phyloP scores from a whole-genome alignment of 139 green algal genomes.

The Ettlia oleoabundans region DNA sequence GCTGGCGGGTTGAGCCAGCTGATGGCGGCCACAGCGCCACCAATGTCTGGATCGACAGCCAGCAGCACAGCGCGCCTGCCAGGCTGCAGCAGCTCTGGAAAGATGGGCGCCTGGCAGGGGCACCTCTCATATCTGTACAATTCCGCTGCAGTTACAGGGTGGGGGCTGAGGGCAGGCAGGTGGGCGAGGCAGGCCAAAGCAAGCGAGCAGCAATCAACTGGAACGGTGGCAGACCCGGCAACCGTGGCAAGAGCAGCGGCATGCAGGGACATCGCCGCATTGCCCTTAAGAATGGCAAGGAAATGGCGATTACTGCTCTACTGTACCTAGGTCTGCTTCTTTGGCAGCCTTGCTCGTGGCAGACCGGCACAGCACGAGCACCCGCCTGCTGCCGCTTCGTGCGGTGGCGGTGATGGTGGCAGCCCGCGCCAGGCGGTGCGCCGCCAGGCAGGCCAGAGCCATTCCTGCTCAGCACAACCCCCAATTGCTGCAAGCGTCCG shows the following conservation, averaged over 20 bases:
- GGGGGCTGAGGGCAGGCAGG: not conserved
- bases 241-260: too few species aligned
- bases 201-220: too few species aligned
- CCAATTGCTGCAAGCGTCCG: too few species aligned
- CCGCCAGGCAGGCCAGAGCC: slow-evolving; percentile 4
- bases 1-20: slow-evolving; percentile 26
- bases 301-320: not conserved
- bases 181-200: too few species aligned
- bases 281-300: too few species aligned
- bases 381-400: not conserved
- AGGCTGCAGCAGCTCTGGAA: slow-evolving; percentile 38
- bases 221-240: too few species aligned
- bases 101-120: not conserved
- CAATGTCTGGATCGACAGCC: slow-evolving; percentile 68
- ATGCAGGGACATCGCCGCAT: too few species aligned
- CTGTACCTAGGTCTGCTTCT: not conserved
- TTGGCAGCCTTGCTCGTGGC: not conserved
- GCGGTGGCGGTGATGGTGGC: not conserved
- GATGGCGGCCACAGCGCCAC: slow-evolving; percentile 61
- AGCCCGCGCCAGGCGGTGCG: not conserved
- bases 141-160: not conserved
- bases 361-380: not conserved
- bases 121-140: not conserved
- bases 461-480: not conserved
- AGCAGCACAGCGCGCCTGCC: slow-evolving; percentile 50